Percentiles rank a stretch among this genome's conserved stretches.
Evolutionary conservation across 768 basidiomycete species (phyloP).

Genomic region (Rhodosporidiobolus sp.): DNA sequence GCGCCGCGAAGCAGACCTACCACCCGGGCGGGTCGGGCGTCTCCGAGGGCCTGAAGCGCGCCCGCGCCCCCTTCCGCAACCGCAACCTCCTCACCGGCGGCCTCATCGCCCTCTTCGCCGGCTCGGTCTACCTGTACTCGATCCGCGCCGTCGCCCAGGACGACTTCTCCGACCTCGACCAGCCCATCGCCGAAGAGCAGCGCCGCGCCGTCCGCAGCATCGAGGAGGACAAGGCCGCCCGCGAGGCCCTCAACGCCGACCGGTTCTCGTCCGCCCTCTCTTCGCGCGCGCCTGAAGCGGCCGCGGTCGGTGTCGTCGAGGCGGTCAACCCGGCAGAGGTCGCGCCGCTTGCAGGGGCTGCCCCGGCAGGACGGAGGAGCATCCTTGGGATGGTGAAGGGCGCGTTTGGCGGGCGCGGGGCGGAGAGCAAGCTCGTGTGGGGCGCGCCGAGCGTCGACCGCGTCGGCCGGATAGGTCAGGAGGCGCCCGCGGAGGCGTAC

Average conservation of each 20-base stretch:
- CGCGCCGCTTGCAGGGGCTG: background rate
- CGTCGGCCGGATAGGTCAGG: conserved; percentile 55
- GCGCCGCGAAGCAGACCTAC: conserved; percentile 31
- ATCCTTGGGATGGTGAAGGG: conserved; percentile 55
- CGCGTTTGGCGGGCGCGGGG: conserved; percentile 54
- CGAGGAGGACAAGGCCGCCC: conserved; percentile 48
- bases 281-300: conserved; percentile 9
- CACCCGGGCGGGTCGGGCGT: conserved; percentile 58
- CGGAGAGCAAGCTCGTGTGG: conserved; percentile 63
- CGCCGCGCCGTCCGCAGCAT: conserved; percentile 46
- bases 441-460: conserved; percentile 69
- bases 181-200: conserved; percentile 52
- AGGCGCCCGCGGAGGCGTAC: background rate
- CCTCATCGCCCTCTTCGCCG: conserved; percentile 66
- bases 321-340: background rate
- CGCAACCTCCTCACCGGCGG: conserved; percentile 77
- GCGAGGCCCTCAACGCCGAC: conserved; percentile 3
- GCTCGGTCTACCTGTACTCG: conserved; percentile 84
- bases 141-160: conserved; percentile 93
- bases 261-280: background rate
- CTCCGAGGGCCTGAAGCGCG: conserved; percentile 82
- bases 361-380: conserved; percentile 48
- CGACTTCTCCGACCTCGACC: conserved; percentile 79
- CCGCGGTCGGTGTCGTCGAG: background rate
- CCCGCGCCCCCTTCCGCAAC: conserved; percentile 75